Base-by-base conservation (phyloP, 192 early-diverging fungal species). In the Coemansia aciculifera region DNA sequence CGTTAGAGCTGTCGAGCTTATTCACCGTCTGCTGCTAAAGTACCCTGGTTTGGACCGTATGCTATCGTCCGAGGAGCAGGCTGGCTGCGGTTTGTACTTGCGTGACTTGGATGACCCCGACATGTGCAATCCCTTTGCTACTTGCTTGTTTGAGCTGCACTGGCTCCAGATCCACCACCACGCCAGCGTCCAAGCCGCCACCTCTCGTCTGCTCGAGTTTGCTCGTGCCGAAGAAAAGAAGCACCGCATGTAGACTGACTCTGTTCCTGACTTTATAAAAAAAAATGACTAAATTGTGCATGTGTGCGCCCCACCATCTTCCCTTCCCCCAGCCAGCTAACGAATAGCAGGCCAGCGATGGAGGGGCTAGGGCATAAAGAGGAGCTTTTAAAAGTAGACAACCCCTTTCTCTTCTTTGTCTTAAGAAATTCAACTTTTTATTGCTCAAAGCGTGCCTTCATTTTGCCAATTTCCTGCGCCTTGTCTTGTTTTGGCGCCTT, bases 101-200 rank as follows among this genome's bases (percentile, higher is more conserved):
- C 86, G 88, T 36, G 77, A 89, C 12, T 73, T 97, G 63, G 90
- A 96, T 69, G 95, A 98, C 66, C 93, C 95, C 0, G 95, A 98
- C 63, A 85, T 97, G 68, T 95, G 93, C 72, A 98, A 98, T 72
- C 94, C 97, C 3, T 95, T 96, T 77, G 92, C 94, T 3, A 90
- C 97, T 3, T 93, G 88, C 73, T 66, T 96, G 51, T 98, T 90
- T 84, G 96, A 98, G 75, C 76, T 95, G 56, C 85, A 86, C 62
- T 85, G 91, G 64, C 88, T 94, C 59, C 86, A 79, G 68, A 81
- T 67, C 64, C 74, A 73, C 64, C 73, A 74, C 63, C 24, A 67
- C 40, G 10, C 73, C 13, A 40, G 49, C 36, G 84, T 85, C 24
- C 79, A 78, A 24, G 68, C 44, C 2, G 84, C 76, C 15, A 70